A percentile compares a stretch with the other conserved stretches of the same genome.
These are phyloP conservation scores for Mycena crocata DNA, from an alignment of 768 basidiomycete genomes.

Conservation along the genomic window DNA sequence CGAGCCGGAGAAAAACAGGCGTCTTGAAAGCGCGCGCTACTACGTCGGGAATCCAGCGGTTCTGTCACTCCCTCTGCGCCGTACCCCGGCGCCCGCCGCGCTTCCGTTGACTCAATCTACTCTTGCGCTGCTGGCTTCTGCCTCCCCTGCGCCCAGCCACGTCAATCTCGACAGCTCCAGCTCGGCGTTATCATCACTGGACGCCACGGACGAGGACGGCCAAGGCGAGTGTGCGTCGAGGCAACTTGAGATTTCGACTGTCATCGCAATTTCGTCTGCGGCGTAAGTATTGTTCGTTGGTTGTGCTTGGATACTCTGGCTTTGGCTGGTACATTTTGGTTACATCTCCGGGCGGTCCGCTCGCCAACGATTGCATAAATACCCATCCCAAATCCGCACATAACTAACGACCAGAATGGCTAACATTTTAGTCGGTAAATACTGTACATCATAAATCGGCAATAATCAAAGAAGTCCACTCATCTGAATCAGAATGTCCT, in stretches of 20 bases:
- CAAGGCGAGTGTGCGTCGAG: slow-evolving; percentile 6
- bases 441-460: slow-evolving; percentile 8
- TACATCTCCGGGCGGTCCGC: neutral
- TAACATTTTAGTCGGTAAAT: slow-evolving; percentile 14
- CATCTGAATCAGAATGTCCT: neutral
- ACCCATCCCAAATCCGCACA: neutral
- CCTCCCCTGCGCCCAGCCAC: neutral
- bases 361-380: neutral
- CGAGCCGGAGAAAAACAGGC: neutral
- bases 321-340: neutral
- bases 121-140: neutral
- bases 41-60: slow-evolving; percentile 12
- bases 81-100: neutral
- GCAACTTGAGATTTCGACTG: neutral
- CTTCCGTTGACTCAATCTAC: neutral
- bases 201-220: neutral
- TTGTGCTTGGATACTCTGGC: neutral
- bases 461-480: slow-evolving; percentile 3
- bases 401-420: slow-evolving; percentile 14
- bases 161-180: neutral
- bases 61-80: slow-evolving; percentile 8
- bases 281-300: neutral
- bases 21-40: neutral
- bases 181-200: slow-evolving; percentile 3
- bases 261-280: neutral